Base-by-base conservation (phyloP, 2,329 filamentous ascomycete genomes). In the Ceratocystis huliohia region DNA sequence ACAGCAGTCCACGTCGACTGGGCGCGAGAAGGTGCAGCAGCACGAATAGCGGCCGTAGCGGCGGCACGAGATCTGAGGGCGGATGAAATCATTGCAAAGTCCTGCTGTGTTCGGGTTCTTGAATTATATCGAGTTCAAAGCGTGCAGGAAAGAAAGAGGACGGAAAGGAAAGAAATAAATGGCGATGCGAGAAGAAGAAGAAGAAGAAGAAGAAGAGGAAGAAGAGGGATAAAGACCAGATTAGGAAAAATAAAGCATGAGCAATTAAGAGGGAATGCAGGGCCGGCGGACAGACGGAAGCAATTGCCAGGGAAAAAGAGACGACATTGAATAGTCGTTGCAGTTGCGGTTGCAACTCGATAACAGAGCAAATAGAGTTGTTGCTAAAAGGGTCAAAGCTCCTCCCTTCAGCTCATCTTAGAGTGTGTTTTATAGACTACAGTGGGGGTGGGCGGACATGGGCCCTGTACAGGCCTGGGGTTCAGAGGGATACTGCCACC, bases 1-100 rank as follows among this genome's bases (percentile, higher is more conserved):
- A 97, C 91, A 74, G 89, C 88, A 74, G 89, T 85, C 92, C 93
- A 97, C 71, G 88, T 89, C 69, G 91, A 96, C 72, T 84, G 86
- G 72, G 86, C 75, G 70, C 86, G 76, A 71, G 75, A 75, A 71
- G 77, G 71, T 69, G 76, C 73, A 57, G 76, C 74, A 69, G 74
- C 73, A 69, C 76, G 77, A 69, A 76, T 72, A 59, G 70, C 72
- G 69, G 74, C 75, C 56, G 70, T 72, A 41, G 64, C 63, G 46
- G 72, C 80, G 77, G 71, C 76, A 75, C 68, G 76, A 76, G 70
- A 78, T 71, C 74, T 79, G 76, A 70, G 79, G 72, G 65, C 41
- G 22, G 79, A 74, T 61, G 79, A 78, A 69, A 82, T 74, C 80
- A 82, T 82, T 65, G 63, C 67, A 25, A 59, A 15, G 28, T 13